Evolutionary conservation across 495 filamentous ascomycete species (phyloP), one percentile per base, ranked within the genome.

Genomic region (Neurospora sp.): DNA sequence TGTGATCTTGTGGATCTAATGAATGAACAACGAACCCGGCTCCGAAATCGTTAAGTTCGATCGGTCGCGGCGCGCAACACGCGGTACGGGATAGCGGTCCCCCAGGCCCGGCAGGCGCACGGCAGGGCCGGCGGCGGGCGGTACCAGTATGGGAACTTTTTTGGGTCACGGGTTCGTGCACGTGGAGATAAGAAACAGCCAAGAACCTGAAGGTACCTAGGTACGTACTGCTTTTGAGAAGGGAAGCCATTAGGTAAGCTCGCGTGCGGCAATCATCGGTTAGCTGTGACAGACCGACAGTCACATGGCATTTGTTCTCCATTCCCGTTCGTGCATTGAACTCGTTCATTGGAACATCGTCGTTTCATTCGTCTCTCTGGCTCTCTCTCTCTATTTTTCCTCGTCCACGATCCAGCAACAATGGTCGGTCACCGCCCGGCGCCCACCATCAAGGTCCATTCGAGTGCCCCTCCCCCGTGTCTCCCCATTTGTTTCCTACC

Each of bases 151-250:
- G 54, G 69, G 40, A 72, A 71, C 69, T 79, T 54, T 80, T 75
- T 40, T 40, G 73, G 48, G 41, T 80, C 78, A 80, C 73, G 77
- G 27, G 72, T 1, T 23, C 0, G 0, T 0, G 35, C 78, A 81
- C 77, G 79, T 79, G 77, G 1, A 8, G 4, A 66, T 66, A 66
- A 66, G 54, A 12, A 48, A 20, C 9, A 8, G 8, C 9, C 44
- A 48, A 20, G 44, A 9, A 3, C n/a, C 35, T 6, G 11, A 35
- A 31, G 54, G 48, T 62, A 62, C 46, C 23, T 59, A 31, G 54
- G 48, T 62, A 62, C 46, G 48, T 59, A 59, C 46, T 11, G 18
- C 20, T 31, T 38, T 38, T 35, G 35, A 5, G 35, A 35, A 16
- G 5, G 11, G 23, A 14, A 62, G 20, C 5, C 54, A 31, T 62